Base-by-base conservation (phyloP, 148 eudicot genomes). In the Linanthus parryae region DNA sequence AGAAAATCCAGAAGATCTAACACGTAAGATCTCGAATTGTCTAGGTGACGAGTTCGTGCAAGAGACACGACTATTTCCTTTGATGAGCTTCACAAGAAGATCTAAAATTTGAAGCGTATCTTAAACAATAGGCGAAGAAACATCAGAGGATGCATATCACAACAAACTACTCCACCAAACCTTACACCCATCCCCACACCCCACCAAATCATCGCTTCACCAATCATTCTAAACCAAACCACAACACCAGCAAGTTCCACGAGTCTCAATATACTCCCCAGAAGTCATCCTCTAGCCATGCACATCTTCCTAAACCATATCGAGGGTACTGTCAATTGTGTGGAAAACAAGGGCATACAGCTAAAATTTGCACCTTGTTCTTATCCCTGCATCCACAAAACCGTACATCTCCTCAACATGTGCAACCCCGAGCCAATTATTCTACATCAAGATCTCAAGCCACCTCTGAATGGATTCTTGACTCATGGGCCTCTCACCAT, bases 281-380 rank as follows among this genome's bases (percentile, higher is more conserved):
- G n/a, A n/a, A n/a, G n/a, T n/a, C n/a, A n/a, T n/a, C n/a, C n/a
- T n/a, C n/a, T n/a, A n/a, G n/a, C n/a, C n/a, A n/a, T n/a, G n/a
- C n/a, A n/a, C n/a, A n/a, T n/a, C n/a, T 7, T 39, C 43, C 14
- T 39, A 15, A 13, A 39, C 43, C 43, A 39, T 39, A n/a, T n/a
- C n/a, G n/a, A n/a, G n/a, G n/a, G n/a, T n/a, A n/a, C 17, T 39
- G 43, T 39, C 43, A 39, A 39, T 7, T 39, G 17, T 39, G 43
- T 8, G 43, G 17, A 8, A 39, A 39, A 39, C 43, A 19, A 13
- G 43, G 43, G 6, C 43, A 39, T 13, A 13, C 43, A 7, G 43
- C 43, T 13, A 39, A 39, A 39, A 39, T 13, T 39, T 39, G 43
- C 17, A n/a, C n/a, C n/a, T n/a, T n/a, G n/a, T n/a, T n/a, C n/a